Evolutionary conservation across 345 rosid genomes (phyloP).

Genomic region (Sisymbrium altissimum): DNA sequence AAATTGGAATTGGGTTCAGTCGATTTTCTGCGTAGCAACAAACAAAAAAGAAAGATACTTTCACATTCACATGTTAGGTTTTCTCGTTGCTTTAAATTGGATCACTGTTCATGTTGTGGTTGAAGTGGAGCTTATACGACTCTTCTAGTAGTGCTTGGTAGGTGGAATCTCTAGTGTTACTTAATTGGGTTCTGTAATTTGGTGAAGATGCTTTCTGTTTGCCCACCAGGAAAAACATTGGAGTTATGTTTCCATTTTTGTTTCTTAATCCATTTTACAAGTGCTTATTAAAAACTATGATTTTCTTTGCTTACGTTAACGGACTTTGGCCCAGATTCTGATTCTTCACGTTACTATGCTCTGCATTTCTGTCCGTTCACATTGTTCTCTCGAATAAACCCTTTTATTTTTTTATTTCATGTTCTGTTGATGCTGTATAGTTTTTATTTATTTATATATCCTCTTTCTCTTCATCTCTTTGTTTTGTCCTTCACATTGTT

Average conservation of each 20-base stretch:
- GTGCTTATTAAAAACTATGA: conserved; percentile 10
- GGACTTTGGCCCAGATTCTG: conserved; percentile 15
- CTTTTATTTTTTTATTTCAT: conserved; percentile 16
- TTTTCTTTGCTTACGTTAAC: conserved; percentile 19
- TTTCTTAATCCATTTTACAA: conserved; percentile 11
- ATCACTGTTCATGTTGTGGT: conserved; percentile 10
- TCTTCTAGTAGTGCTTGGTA: conserved; percentile 11
- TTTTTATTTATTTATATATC: conserved; percentile 2
- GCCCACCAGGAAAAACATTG: conserved; percentile 8
- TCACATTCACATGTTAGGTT: conserved; percentile 4
- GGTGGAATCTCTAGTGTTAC: neutral
- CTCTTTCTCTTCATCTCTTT: conserved; percentile 40
- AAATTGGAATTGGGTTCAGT: conserved; percentile 8
- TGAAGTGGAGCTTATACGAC: conserved; percentile 7
- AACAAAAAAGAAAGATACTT: neutral
- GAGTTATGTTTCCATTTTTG: conserved; percentile 18
- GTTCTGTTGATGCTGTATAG: conserved; percentile 1
- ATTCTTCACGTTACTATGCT: conserved; percentile 37
- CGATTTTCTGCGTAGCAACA: neutral
- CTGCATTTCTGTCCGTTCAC: conserved; percentile 43
- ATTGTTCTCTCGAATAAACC: conserved; percentile 55
- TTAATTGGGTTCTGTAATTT: conserved; percentile 19
- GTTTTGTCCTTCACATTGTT: conserved; percentile 53
- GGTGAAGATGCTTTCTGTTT: conserved; percentile 31
- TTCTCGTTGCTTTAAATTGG: conserved; percentile 5